phyloP scores from a whole-genome alignment of 2,329 filamentous ascomycete genomes.

The Fusarium sp. region DNA sequence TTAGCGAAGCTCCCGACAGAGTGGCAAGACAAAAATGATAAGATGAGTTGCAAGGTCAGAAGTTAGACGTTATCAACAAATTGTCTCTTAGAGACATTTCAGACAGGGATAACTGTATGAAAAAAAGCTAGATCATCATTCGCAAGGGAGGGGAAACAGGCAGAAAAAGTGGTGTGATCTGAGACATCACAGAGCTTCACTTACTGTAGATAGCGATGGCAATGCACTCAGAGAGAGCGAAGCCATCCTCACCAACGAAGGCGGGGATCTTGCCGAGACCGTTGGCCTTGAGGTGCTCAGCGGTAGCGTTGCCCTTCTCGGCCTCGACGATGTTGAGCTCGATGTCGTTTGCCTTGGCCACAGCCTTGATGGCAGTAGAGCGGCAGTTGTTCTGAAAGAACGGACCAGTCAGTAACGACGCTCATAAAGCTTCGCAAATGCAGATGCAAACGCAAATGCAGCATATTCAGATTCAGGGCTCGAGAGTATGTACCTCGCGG shows the following conservation, averaged over 20 bases:
- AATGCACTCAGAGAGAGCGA: slow-evolving; percentile 86
- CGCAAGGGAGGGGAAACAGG: slow-evolving; percentile 33
- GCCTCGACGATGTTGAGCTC: slow-evolving; percentile 87
- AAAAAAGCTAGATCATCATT: slow-evolving; percentile 77
- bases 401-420: slow-evolving; percentile 50
- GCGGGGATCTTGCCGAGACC: slow-evolving; percentile 91
- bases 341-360: slow-evolving; percentile 97
- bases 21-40: slow-evolving; percentile 45
- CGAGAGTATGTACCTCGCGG: slow-evolving; percentile 69
- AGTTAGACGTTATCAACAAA: slow-evolving; percentile 93
- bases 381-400: slow-evolving; percentile 82
- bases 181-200: slow-evolving; percentile 55
- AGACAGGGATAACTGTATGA: slow-evolving; percentile 99
- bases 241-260: slow-evolving; percentile 93
- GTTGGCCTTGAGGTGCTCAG: slow-evolving; percentile 87
- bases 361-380: slow-evolving; percentile 86
- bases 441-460: slow-evolving; percentile 14
- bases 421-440: slow-evolving; percentile 25
- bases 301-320: slow-evolving; percentile 70
- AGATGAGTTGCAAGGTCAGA: slow-evolving; percentile 67
- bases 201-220: slow-evolving; percentile 98
- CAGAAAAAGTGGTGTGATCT: slow-evolving; percentile 47
- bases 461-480: slow-evolving; percentile 32
- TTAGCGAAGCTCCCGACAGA: slow-evolving; percentile 49
- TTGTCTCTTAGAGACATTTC: slow-evolving; percentile 67